A percentile compares a stretch with the other conserved stretches of the same genome.
phyloP scores from a whole-genome alignment of 2,329 filamentous ascomycete genomes.

The Berkeleyomyces rouxiae region DNA sequence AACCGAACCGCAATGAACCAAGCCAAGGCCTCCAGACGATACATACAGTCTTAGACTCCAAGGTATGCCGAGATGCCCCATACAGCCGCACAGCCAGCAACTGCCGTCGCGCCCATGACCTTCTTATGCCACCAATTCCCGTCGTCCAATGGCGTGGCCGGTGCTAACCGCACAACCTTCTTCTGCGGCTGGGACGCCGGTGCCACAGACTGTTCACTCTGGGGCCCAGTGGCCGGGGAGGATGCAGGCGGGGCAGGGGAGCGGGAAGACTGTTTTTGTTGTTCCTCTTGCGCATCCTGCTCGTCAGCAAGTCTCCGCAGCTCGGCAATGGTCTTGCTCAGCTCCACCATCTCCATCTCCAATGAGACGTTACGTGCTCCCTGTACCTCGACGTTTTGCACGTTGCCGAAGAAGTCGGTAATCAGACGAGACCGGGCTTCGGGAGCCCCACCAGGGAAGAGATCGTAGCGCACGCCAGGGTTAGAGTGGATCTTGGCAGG shows the following conservation, averaged over 20 bases:
- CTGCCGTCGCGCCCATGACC: constrained; percentile 40
- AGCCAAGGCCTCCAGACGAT: not conserved
- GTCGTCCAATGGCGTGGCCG: constrained; percentile 43
- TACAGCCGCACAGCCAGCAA: constrained; percentile 43
- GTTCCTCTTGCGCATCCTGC: constrained; percentile 22
- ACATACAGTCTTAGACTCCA: constrained; percentile 15
- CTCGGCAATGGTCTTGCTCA: constrained; percentile 49
- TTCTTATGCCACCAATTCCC: constrained; percentile 53
- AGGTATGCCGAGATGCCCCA: constrained; percentile 42
- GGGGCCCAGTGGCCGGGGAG: not conserved
- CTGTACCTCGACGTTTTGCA: constrained; percentile 89
- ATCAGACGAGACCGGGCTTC: constrained; percentile 64
- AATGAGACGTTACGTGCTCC: constrained; percentile 38
- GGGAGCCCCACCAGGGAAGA: constrained; percentile 74
- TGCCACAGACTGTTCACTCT: not conserved
- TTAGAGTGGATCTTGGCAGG: constrained; percentile 87
- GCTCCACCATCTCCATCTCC: constrained; percentile 59
- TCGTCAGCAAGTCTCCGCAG: constrained; percentile 33
- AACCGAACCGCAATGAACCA: not conserved
- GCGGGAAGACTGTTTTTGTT: constrained; percentile 9
- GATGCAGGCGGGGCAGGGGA: not conserved
- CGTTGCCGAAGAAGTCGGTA: constrained; percentile 96
- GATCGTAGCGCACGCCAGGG: constrained; percentile 81
- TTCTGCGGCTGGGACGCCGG: constrained; percentile 8
- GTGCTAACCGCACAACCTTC: constrained; percentile 10